These are phyloP conservation scores for Licmophora abbreviata DNA, from an alignment of 108 stramenopile species.

Conservation along the genomic window DNA sequence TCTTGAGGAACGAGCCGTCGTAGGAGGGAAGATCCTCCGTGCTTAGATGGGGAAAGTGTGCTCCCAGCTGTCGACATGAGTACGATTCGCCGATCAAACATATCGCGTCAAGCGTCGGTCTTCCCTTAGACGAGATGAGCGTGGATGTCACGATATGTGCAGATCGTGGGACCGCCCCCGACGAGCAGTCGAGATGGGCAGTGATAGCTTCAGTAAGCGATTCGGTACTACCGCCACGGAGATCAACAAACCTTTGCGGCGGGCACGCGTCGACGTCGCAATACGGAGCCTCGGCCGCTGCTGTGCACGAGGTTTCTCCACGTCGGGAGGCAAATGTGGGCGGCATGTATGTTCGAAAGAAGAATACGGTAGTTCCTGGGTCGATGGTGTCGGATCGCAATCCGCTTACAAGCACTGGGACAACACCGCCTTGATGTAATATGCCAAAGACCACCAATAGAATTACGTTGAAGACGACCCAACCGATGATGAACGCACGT, in stretches of 20 bases:
- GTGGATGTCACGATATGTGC: no score
- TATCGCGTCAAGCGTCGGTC: no score
- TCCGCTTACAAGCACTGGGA: conserved; percentile 25
- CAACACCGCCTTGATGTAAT: conserved; percentile 63
- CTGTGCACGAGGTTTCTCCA: background rate
- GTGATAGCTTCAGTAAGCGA: no score
- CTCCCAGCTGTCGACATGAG: conserved; percentile 10
- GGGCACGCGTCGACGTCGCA: no score
- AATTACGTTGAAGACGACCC: conserved; percentile 58
- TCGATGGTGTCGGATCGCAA: background rate
- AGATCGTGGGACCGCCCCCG: no score
- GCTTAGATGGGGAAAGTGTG: conserved; percentile 32
- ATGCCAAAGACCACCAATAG: conserved; percentile 56
- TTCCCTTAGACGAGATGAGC: no score
- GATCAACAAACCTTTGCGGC: no score
- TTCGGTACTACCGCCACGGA: no score
- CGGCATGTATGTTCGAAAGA: conserved; percentile 72
- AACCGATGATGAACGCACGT: conserved; percentile 6
- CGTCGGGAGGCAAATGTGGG: conserved; percentile 54
- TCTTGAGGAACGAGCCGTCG: conserved; percentile 13
- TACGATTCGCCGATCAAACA: conserved; percentile 13
- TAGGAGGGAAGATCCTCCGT: conserved; percentile 64
- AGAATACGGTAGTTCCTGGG: conserved; percentile 28
- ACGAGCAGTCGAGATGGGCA: no score
- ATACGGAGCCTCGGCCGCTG: no score